phyloP scores from a whole-genome alignment of 2,329 filamentous ascomycete species.

The Penicillium vulpinum region DNA sequence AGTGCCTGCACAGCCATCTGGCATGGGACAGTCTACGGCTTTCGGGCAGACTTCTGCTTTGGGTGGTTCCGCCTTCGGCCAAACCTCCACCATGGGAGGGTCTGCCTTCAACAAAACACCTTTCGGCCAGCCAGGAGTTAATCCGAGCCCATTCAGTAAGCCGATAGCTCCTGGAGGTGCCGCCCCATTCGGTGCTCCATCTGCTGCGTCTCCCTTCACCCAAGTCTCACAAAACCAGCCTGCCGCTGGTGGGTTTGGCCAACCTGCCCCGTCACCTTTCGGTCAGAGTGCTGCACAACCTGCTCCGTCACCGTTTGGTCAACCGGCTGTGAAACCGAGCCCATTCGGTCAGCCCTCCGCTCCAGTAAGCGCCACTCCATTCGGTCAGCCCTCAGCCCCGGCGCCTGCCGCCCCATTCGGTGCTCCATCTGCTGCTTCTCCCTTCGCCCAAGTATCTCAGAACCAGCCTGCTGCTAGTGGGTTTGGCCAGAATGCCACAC shows the following conservation, averaged over 20 bases:
- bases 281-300: constrained; percentile 9
- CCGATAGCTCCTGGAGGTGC: constrained; percentile 24
- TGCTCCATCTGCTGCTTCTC: neutral
- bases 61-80: constrained; percentile 17
- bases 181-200: constrained; percentile 39
- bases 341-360: constrained; percentile 29
- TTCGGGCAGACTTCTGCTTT: constrained; percentile 21
- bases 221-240: constrained; percentile 36
- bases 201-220: constrained; percentile 46
- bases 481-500: neutral
- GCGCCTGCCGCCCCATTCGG: constrained; percentile 30
- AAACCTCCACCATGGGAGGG: constrained; percentile 32
- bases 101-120: constrained; percentile 29
- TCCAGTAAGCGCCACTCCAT: constrained; percentile 25
- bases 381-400: constrained; percentile 29
- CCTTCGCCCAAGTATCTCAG: constrained; percentile 36
- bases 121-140: constrained; percentile 22
- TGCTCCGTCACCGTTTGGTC: constrained; percentile 36
- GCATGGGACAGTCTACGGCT: constrained; percentile 11
- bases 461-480: constrained; percentile 7
- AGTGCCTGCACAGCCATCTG: constrained; percentile 18
- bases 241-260: constrained; percentile 30
- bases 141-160: constrained; percentile 24
- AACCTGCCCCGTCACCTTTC: constrained; percentile 10
- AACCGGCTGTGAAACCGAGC: constrained; percentile 33